A percentile compares a stretch with the other conserved stretches of the same genome.
Evolutionary conservation across 179 eudicot genomes (phyloP).

Genomic region (Heliamphora pulchella): DNA sequence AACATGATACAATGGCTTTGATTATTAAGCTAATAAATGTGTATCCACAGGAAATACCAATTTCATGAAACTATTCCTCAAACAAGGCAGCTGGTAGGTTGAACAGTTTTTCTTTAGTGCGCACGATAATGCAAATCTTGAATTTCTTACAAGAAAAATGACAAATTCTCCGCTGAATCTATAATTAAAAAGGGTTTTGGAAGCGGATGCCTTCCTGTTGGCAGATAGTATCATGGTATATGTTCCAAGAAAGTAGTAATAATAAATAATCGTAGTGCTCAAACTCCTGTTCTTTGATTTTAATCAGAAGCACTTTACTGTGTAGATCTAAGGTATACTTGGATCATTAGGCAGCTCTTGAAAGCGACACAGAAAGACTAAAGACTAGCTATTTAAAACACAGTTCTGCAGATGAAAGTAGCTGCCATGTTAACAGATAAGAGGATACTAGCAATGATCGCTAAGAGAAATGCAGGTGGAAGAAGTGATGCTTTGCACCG

Average conservation of each 20-base stretch:
- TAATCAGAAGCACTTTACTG: neutral
- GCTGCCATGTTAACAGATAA: no score
- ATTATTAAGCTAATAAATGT: neutral
- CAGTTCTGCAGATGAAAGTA: no score
- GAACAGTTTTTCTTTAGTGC: neutral
- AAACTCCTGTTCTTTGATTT: neutral
- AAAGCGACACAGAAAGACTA: neutral
- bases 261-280: neutral
- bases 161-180: neutral
- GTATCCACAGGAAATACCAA: neutral
- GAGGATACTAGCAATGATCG: no score
- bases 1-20: neutral
- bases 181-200: neutral
- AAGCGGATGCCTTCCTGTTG: neutral
- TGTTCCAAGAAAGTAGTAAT: neutral
- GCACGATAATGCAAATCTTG: neutral
- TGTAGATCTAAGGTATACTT: neutral
- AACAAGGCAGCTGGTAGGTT: neutral
- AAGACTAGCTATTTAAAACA: neutral
- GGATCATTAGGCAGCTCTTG: neutral
- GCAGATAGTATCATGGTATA: neutral
- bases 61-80: neutral
- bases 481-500: slow-evolving; percentile 69
- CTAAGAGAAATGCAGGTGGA: no score
- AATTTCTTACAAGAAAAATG: neutral